These are phyloP conservation scores for Primulina huaijiensis DNA, from an alignment of 257 asterid genomes.

Conservation along the genomic window DNA sequence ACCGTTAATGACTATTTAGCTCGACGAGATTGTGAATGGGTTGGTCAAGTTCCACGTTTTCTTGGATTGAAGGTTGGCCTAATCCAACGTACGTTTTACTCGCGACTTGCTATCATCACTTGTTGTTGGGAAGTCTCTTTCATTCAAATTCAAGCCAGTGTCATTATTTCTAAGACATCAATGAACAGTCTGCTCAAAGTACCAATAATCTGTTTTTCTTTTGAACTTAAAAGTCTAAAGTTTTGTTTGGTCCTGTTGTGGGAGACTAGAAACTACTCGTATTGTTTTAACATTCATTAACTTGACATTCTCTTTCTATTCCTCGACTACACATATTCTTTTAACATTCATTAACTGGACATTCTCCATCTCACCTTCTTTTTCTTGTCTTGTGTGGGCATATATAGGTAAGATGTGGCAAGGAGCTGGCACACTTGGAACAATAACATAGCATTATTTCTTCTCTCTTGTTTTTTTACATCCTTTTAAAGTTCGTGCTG, in stretches of 20 bases:
- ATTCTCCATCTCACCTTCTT: background rate
- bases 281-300: conserved; percentile 10
- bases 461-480: conserved; percentile 4
- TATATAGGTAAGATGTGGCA: background rate
- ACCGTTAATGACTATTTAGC: conserved; percentile 97
- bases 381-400: conserved; percentile 6
- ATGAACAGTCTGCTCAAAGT: conserved; percentile 17
- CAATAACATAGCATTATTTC: background rate
- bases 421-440: background rate
- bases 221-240: background rate
- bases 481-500: background rate
- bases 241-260: background rate
- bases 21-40: conserved; percentile 98
- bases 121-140: conserved; percentile 19
- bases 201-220: conserved; percentile 5
- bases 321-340: background rate
- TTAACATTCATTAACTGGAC: conserved; percentile 6
- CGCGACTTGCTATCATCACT: conserved; percentile 23
- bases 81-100: conserved; percentile 80
- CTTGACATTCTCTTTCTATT: background rate
- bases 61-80: conserved; percentile 99
- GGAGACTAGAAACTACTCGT: background rate
- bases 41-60: conserved; percentile 98
- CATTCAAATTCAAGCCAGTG: conserved; percentile 13
- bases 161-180: background rate